Percentiles rank a stretch among this genome's conserved stretches.
phyloP scores from a whole-genome alignment of 331 rosid genomes.

The Rosa hybrid region DNA sequence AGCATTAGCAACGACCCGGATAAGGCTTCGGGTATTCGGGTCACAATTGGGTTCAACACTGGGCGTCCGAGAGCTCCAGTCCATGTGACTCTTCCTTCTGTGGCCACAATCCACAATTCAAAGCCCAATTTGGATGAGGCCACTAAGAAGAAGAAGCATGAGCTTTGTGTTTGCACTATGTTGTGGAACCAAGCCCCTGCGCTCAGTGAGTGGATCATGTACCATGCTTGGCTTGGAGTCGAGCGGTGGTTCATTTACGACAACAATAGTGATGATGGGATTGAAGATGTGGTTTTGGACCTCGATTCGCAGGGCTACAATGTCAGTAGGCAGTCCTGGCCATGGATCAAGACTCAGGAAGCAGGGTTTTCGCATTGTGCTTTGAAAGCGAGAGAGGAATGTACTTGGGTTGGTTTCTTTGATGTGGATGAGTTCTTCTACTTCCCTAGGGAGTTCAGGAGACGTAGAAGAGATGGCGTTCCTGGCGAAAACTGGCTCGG shows the following conservation, averaged over 20 bases:
- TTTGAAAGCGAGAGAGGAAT: conserved; percentile 74
- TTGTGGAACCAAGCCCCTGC: conserved; percentile 96
- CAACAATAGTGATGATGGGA: conserved; percentile 84
- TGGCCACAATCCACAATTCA: conserved; percentile 44
- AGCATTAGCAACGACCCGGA: conserved; percentile 43
- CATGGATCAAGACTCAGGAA: conserved; percentile 96
- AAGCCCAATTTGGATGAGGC: conserved; percentile 11
- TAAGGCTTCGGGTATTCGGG: conserved; percentile 59
- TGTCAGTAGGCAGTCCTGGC: conserved; percentile 75
- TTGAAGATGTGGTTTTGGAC: conserved; percentile 55
- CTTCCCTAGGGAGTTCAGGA: conserved; percentile 54
- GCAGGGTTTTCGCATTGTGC: conserved; percentile 97
- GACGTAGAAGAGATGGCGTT: conserved; percentile 19
- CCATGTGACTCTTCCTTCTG: conserved; percentile 56
- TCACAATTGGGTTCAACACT: conserved; percentile 49
- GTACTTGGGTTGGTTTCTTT: conserved; percentile 94
- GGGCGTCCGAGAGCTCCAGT: conserved; percentile 35
- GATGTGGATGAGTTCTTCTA: conserved; percentile 94
- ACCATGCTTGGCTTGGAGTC: conserved; percentile 93
- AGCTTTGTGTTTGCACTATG: conserved; percentile 92
- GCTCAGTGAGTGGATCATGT: conserved; percentile 80
- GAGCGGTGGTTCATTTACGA: conserved; percentile 94
- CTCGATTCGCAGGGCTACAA: conserved; percentile 61
- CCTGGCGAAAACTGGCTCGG: conserved; percentile 62
- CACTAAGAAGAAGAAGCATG: conserved; percentile 42